These are phyloP conservation scores for Coemansia nantahalensis DNA, from an alignment of 192 early-diverging fungal genomes.

Conservation along the genomic window DNA sequence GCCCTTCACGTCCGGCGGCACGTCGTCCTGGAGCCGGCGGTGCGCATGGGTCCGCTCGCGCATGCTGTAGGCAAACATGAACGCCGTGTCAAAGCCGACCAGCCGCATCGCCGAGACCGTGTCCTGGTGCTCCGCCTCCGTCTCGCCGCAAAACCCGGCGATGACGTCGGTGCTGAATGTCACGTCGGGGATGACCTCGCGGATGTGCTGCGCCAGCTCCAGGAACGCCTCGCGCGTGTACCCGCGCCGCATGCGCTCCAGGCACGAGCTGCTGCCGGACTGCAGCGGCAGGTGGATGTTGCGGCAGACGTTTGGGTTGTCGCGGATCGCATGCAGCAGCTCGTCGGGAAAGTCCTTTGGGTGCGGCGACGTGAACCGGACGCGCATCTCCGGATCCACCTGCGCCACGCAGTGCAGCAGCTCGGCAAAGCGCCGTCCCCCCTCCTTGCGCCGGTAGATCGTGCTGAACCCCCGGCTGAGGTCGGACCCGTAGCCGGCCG, in stretches of 20 bases:
- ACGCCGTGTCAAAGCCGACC: conserved; percentile 71
- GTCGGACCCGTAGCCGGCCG: conserved; percentile 44
- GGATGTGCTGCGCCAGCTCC: conserved; percentile 63
- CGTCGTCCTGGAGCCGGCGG: conserved; percentile 64
- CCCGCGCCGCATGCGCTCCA: conserved; percentile 73
- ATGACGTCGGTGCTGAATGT: conserved; percentile 75
- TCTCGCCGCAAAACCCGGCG: conserved; percentile 77
- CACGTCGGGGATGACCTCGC: conserved; percentile 66
- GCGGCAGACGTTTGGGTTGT: conserved; percentile 67
- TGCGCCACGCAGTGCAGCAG: conserved; percentile 65
- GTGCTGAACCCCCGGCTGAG: conserved; percentile 68
- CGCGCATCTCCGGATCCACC: conserved; percentile 71
- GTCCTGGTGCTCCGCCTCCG: conserved; percentile 66
- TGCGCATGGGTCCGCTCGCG: conserved; percentile 74
- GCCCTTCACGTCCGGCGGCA: conserved; percentile 60
- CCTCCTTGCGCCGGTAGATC: conserved; percentile 72
- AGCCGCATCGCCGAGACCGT: conserved; percentile 65
- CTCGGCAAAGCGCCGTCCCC: conserved; percentile 72
- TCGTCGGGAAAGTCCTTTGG: conserved; percentile 80
- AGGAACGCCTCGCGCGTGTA: conserved; percentile 71
- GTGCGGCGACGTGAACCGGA: conserved; percentile 77
- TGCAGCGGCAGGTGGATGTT: conserved; percentile 73
- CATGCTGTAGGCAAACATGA: conserved; percentile 81
- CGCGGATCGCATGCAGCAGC: conserved; percentile 64
- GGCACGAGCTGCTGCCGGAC: conserved; percentile 62